Conservation (phyloP, 2,329 filamentous ascomycete species). For the Hirsutella thompsonii region DNA sequence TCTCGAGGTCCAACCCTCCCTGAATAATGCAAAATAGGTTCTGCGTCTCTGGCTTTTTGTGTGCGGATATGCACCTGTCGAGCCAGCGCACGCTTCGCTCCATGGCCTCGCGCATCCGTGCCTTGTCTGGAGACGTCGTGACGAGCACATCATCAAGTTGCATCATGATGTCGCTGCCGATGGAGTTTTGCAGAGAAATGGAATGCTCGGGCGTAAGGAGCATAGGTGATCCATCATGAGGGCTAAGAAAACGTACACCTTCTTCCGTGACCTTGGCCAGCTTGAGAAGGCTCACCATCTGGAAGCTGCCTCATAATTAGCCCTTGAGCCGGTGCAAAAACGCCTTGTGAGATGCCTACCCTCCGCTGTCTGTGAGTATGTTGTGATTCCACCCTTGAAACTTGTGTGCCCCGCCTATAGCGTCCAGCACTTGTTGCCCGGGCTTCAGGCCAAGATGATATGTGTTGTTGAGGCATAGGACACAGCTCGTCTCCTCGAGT, state of each 20-base stretch:
- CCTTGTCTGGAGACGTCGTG: conserved; percentile 82
- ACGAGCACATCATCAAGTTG: conserved; percentile 97
- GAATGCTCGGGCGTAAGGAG: conserved; percentile 95
- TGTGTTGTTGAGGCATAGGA: conserved; percentile 92
- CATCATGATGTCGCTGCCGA: conserved; percentile 98
- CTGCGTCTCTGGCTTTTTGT: conserved; percentile 69
- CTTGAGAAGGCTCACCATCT: conserved; percentile 95
- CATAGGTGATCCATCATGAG: conserved; percentile 92
- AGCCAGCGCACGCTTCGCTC: conserved; percentile 89
- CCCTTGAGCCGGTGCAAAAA: conserved; percentile 7
- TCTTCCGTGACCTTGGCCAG: conserved; percentile 91
- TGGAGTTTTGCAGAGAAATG: conserved; percentile 89
- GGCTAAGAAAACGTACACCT: conserved; percentile 89
- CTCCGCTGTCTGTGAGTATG: conserved; percentile 72
- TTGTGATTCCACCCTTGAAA: conserved; percentile 94
- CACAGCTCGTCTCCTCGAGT: conserved; percentile 77
- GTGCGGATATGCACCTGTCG: conserved; percentile 84
- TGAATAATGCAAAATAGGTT: conserved; percentile 99
- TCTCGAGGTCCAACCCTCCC: conserved; percentile 77
- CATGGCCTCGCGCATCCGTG: conserved; percentile 89
- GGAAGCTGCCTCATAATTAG: conserved; percentile 50
- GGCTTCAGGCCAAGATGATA: conserved; percentile 94
- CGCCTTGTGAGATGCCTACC: conserved; percentile 28
- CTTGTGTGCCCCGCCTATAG: conserved; percentile 84
- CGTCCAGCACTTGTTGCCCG: conserved; percentile 77